These are phyloP conservation scores for Arachnopeziza araneosa DNA, from an alignment of 2,329 filamentous ascomycete species.

Conservation along the genomic window DNA sequence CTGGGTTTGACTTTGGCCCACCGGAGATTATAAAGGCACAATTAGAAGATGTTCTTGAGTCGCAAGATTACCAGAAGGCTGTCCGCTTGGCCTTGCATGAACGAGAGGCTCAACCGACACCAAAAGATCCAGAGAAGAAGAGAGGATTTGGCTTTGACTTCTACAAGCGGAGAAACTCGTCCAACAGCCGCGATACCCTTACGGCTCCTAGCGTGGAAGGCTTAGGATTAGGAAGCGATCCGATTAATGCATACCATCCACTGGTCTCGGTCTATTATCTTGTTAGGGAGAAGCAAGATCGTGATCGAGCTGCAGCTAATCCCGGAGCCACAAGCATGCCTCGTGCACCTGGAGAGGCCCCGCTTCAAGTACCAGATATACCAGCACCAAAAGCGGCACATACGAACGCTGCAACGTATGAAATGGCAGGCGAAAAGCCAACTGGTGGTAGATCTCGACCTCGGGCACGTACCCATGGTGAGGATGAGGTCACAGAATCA, in stretches of 20 bases:
- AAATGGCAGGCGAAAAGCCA: constrained; percentile 83
- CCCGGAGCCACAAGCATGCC: constrained; percentile 54
- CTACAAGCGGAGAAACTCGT: constrained; percentile 89
- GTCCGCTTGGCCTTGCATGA: constrained; percentile 66
- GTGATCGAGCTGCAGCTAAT: constrained; percentile 57
- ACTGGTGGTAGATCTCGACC: constrained; percentile 79
- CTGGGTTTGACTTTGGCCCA: constrained; percentile 93
- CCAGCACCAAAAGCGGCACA: constrained; percentile 78
- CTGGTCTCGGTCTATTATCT: constrained; percentile 92
- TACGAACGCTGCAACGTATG: constrained; percentile 78
- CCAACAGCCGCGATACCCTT: constrained; percentile 81
- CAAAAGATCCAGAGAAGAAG: constrained; percentile 69
- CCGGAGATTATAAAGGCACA: constrained; percentile 77
- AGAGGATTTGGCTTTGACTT: constrained; percentile 90
- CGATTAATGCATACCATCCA: constrained; percentile 88
- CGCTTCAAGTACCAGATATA: constrained; percentile 64
- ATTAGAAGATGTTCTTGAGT: constrained; percentile 80
- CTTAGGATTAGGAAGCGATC: constrained; percentile 75
- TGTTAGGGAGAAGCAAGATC: constrained; percentile 88
- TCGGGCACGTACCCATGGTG: constrained; percentile 85
- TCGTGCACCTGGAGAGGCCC: constrained; percentile 46
- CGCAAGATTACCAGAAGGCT: constrained; percentile 87
- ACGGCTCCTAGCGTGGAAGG: constrained; percentile 79
- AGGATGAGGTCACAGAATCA: constrained; percentile 78
- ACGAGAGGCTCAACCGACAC: constrained; percentile 48